phyloP scores from a whole-genome alignment of 1,139 yeast species.

The Nakaseomyces kungkrabaensis region DNA sequence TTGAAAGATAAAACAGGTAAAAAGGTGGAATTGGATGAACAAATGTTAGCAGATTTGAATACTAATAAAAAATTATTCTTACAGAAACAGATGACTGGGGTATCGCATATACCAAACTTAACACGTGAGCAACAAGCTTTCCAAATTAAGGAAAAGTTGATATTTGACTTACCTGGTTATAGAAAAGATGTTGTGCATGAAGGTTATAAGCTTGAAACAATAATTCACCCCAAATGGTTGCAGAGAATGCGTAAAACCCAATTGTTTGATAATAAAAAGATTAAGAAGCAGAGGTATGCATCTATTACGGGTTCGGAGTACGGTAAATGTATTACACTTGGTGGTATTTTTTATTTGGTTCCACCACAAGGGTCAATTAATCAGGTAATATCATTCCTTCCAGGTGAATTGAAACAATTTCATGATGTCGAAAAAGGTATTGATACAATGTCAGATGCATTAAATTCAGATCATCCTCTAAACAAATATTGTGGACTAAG shows the following conservation, averaged over 20 bases:
- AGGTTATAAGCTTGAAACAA: slow-evolving; percentile 8
- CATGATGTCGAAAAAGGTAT: slow-evolving; percentile 25
- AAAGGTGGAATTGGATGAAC: neutral
- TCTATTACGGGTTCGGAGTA: slow-evolving; percentile 32
- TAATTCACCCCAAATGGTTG: slow-evolving; percentile 19
- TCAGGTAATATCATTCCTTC: slow-evolving; percentile 29
- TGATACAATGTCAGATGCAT: slow-evolving; percentile 20
- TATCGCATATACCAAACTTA: slow-evolving; percentile 28
- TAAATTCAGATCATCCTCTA: slow-evolving; percentile 21
- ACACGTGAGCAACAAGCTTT: slow-evolving; percentile 24
- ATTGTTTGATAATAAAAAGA: slow-evolving; percentile 15
- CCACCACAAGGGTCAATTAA: slow-evolving; percentile 39
- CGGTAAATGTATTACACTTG: slow-evolving; percentile 42
- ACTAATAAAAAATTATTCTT: slow-evolving; percentile 5
- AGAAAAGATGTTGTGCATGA: slow-evolving; percentile 8
- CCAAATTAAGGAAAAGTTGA: slow-evolving; percentile 15
- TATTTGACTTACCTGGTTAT: slow-evolving; percentile 28
- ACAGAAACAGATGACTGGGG: slow-evolving; percentile 21
- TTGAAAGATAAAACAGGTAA: slow-evolving; percentile 9
- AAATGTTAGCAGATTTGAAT: neutral
- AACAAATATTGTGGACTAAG: slow-evolving; percentile 30
- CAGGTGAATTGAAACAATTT: slow-evolving; percentile 26
- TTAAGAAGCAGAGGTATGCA: slow-evolving; percentile 31
- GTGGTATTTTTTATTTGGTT: slow-evolving; percentile 49
- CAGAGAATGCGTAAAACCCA: slow-evolving; percentile 25